phyloP scores from a whole-genome alignment of 2,329 filamentous ascomycete genomes.

The Phialophora tarda region DNA sequence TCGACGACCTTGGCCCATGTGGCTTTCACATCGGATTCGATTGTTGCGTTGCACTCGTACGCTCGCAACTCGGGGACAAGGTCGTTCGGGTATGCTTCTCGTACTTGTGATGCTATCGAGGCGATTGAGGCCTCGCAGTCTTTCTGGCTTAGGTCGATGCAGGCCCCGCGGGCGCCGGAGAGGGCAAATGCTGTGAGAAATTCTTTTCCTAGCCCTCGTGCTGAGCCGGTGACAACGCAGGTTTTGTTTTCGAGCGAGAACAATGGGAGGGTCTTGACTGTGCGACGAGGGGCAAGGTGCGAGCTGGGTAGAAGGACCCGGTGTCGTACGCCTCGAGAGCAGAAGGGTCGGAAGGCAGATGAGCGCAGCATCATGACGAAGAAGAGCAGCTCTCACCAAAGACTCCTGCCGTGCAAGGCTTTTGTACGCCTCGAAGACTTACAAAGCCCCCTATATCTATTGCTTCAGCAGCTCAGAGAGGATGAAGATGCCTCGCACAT shows the following conservation, averaged over 20 bases:
- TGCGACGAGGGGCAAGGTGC: slow-evolving; percentile 6
- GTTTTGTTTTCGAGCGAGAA: slow-evolving; percentile 40
- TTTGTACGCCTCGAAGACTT: background rate
- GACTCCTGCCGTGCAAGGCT: background rate
- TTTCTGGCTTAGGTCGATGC: slow-evolving; percentile 43
- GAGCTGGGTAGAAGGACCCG: background rate
- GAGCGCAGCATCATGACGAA: background rate
- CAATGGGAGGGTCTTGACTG: slow-evolving; percentile 32
- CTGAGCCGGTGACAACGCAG: slow-evolving; percentile 37
- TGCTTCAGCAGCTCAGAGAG: background rate
- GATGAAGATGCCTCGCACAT: background rate
- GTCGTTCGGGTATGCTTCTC: slow-evolving; percentile 31
- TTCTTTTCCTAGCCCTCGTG: slow-evolving; percentile 43
- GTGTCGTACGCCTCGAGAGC: background rate
- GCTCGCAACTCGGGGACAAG: slow-evolving; percentile 43
- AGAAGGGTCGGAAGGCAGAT: background rate
- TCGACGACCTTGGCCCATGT: slow-evolving; percentile 45
- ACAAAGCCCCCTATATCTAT: background rate
- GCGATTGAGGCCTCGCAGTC: slow-evolving; percentile 41
- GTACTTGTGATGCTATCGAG: slow-evolving; percentile 43
- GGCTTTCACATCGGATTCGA: slow-evolving; percentile 46
- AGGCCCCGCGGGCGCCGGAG: slow-evolving; percentile 44
- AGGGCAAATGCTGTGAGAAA: slow-evolving; percentile 44
- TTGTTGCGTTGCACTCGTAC: slow-evolving; percentile 50
- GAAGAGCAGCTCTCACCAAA: background rate